Conservation (phyloP, 177 flowering plant genomes). For the Tripterygium wilfordii region DNA sequence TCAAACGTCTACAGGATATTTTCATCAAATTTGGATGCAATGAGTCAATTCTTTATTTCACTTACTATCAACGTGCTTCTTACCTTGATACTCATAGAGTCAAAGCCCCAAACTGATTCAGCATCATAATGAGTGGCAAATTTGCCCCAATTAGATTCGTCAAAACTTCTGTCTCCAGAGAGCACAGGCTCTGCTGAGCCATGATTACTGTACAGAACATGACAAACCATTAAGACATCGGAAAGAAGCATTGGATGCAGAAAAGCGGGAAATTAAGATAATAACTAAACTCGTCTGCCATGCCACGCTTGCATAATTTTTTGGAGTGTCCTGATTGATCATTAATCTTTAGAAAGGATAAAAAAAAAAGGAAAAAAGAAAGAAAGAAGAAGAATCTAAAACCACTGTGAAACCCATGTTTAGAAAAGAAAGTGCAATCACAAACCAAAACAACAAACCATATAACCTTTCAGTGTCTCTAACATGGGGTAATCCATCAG, state of each 20-base stretch:
- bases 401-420: no score
- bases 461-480: slow-evolving; percentile 60
- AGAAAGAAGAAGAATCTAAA: background rate
- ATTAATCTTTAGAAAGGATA: background rate
- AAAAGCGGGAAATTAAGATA: background rate
- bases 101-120: slow-evolving; percentile 81
- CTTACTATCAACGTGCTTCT: no score
- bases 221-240: background rate
- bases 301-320: background rate
- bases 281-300: background rate
- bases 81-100: slow-evolving; percentile 42
- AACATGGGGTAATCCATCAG: slow-evolving; percentile 31
- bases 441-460: background rate
- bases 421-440: background rate
- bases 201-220: slow-evolving; percentile 21
- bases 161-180: slow-evolving; percentile 51
- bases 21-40: no score
- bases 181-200: slow-evolving; percentile 35
- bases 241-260: background rate
- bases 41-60: no score
- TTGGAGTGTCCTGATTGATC: no score
- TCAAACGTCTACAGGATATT: background rate
- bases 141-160: slow-evolving; percentile 74
- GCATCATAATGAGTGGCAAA: slow-evolving; percentile 70
- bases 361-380: background rate